phyloP scores from a whole-genome alignment of 139 green algal species.

The Ettlia oleoabundans region DNA sequence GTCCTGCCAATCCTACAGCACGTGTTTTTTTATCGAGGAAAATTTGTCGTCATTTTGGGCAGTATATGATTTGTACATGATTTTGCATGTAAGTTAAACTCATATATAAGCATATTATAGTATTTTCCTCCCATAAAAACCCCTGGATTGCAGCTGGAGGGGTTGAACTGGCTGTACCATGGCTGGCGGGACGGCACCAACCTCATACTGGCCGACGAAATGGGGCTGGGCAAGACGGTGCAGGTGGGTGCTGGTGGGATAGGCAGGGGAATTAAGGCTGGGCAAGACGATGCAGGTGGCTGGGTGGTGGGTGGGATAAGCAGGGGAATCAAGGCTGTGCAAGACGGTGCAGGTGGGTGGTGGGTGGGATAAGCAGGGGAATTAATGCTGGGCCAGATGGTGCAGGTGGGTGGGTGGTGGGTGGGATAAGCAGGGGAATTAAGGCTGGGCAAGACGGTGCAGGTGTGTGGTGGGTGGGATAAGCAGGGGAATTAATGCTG shows the following conservation, averaged over 20 bases:
- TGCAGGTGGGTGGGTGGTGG: background rate
- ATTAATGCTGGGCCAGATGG: background rate
- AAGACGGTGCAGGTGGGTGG: background rate
- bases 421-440: background rate
- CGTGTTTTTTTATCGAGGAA: no score
- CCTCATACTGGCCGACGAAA: conserved; percentile 26
- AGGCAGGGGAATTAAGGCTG: background rate
- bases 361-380: background rate
- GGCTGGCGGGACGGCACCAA: conserved; percentile 4
- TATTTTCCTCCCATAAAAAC: no score
- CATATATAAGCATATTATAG: no score
- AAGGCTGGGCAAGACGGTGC: background rate
- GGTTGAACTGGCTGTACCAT: conserved; percentile 23
- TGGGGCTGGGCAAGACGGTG: conserved; percentile 31
- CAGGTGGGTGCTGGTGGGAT: background rate
- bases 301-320: background rate
- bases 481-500: background rate
- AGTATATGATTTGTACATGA: no score
- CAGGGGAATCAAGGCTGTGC: background rate
- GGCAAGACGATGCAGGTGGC: background rate
- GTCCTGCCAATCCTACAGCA: no score
- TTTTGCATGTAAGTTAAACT: no score
- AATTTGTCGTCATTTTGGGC: no score
- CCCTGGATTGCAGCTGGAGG: conserved; percentile 31
- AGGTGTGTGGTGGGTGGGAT: background rate